Base-by-base conservation (phyloP, 2,329 filamentous ascomycete genomes). In the Colletotrichum abscissum region DNA sequence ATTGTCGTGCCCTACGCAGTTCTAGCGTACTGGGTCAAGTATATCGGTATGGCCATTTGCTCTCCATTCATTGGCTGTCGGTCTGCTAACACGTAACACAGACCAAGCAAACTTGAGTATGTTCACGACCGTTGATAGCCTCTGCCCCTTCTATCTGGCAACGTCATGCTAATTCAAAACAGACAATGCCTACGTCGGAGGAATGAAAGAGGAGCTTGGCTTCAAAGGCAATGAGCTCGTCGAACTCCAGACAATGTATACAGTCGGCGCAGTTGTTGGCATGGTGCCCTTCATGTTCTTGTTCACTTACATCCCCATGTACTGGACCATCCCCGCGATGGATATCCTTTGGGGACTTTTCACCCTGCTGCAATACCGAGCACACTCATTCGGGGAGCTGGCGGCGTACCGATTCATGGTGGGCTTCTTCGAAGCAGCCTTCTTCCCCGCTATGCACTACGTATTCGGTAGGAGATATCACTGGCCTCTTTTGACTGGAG, bases 301-400 rank as follows among this genome's bases (percentile, higher is more conserved):
- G 74, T 78, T 7, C 59, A 79, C 4, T 75, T 80, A 14, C 79
- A 78, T 28, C 78, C 80, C 4, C 46, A 78, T 26, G 78, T 78
- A 66, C 78, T 82, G 56, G 81, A 14, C 67, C 26, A 28, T 81
- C 75, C 63, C 79, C 77, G 62, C 69, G 77, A 8, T 73, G 76
- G 87, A 90, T 67, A 74, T 90, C 1, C 78, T 82, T 2, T 91
- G 89, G 89, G 88, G 88, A 0, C 78, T 90, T 24, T 88, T 91
- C 73, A 91, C 89, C 0, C 81, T 91, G 16, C 79, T 89, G 73
- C 56, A 75, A 57, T 49, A 64, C 74, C 63, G 74, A 63, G 14
- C 75, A 76, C n/a, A 63, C 77, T 81, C 54, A 24, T 81, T 52
- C 38, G 67, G 19, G 63, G 76, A 35, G 65, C 81, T 73, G 60